phyloP scores from a whole-genome alignment of 108 stramenopile species.

The Craspedostauros australis region DNA sequence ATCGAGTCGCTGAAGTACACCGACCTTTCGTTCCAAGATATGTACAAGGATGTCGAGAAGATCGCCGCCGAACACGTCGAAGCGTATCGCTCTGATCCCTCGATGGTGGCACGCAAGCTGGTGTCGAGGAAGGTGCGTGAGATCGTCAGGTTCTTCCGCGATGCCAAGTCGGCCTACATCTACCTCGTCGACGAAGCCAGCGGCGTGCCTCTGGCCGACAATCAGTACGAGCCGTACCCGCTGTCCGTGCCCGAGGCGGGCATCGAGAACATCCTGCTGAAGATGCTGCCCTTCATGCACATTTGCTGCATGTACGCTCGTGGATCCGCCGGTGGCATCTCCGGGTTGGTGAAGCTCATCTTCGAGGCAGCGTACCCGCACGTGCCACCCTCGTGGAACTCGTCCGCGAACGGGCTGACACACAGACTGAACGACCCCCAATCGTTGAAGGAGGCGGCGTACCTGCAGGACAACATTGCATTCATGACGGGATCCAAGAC shows the following conservation, averaged over 20 bases:
- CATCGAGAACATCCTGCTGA: constrained; percentile 19
- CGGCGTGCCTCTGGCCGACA: constrained; percentile 35
- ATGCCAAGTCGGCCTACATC: constrained; percentile 34
- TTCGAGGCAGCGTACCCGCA: constrained; percentile 48
- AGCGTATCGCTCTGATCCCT: constrained; percentile 39
- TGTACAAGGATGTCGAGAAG: constrained; percentile 11
- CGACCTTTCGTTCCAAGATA: constrained; percentile 14
- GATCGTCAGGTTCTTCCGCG: constrained; percentile 27
- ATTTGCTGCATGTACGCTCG: constrained; percentile 31
- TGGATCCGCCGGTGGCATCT: constrained; percentile 24
- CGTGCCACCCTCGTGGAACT: constrained; percentile 35
- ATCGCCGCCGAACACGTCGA: constrained; percentile 35
- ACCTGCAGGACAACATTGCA: constrained; percentile 19
- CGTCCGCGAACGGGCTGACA: constrained; percentile 17
- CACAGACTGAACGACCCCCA: constrained; percentile 18
- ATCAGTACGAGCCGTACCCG: constrained; percentile 16
- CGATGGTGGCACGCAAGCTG: constrained; percentile 31
- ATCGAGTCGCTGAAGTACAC: constrained; percentile 8
- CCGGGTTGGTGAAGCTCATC: constrained; percentile 41
- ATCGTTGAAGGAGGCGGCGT: constrained; percentile 13
- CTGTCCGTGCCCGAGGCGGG: constrained; percentile 23
- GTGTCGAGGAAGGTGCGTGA: constrained; percentile 24
- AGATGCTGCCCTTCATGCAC: constrained; percentile 57
- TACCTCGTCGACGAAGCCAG: constrained; percentile 62
- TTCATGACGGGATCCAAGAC: constrained; percentile 7